Percentiles rank a stretch among this genome's conserved stretches.
Evolutionary conservation across 1,139 yeast genomes (phyloP).

Genomic region (Saccharomyces hybrid): DNA sequence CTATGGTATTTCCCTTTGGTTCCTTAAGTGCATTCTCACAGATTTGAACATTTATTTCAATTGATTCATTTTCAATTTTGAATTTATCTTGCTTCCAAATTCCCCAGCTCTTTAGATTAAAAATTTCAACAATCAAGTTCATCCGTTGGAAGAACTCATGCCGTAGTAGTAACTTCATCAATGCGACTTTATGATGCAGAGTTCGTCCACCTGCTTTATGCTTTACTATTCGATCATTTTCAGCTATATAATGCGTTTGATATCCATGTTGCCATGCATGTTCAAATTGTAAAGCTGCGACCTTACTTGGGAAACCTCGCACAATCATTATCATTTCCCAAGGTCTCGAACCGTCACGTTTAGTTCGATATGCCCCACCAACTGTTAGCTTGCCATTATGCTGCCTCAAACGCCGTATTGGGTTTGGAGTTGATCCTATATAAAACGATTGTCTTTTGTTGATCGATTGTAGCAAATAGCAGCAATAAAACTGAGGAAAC

Average conservation of each 20-base stretch:
- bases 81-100: slow-evolving; percentile 26
- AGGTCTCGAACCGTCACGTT: slow-evolving; percentile 49
- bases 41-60: background rate
- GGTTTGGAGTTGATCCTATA: slow-evolving; percentile 74
- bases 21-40: slow-evolving; percentile 12
- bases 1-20: slow-evolving; percentile 12
- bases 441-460: slow-evolving; percentile 52
- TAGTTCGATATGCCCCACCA: slow-evolving; percentile 68
- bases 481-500: slow-evolving; percentile 45
- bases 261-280: slow-evolving; percentile 76
- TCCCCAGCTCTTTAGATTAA: slow-evolving; percentile 31
- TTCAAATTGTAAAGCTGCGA: slow-evolving; percentile 61
- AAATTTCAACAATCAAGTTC: slow-evolving; percentile 38
- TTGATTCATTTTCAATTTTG: slow-evolving; percentile 10
- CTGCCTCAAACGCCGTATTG: slow-evolving; percentile 58
- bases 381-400: slow-evolving; percentile 62
- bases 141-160: slow-evolving; percentile 39
- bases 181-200: slow-evolving; percentile 46
- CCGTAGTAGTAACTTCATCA: slow-evolving; percentile 41
- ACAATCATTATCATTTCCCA: slow-evolving; percentile 64
- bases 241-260: slow-evolving; percentile 51
- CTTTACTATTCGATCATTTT: slow-evolving; percentile 29
- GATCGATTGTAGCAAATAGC: slow-evolving; percentile 55
- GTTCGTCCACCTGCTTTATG: slow-evolving; percentile 35
- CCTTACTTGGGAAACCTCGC: slow-evolving; percentile 64